Evolutionary conservation across 768 basidiomycete genomes (phyloP).

Genomic region (Trametes cinnabarina): DNA sequence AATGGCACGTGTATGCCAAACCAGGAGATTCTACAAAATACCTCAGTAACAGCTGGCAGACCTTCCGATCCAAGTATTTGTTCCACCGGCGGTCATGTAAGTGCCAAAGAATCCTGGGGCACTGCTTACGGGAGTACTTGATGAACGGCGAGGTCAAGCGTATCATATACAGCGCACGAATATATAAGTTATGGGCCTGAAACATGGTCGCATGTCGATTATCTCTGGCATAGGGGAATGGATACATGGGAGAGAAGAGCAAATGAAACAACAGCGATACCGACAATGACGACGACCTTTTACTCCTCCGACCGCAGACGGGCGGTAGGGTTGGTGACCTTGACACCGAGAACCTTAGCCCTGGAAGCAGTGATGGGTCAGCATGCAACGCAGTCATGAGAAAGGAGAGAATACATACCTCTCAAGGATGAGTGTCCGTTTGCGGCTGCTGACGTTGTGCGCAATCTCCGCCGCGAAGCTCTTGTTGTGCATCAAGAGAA

Average conservation of each 20-base stretch:
- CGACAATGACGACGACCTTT: conserved; percentile 44
- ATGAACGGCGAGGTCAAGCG: too few relatives aligned
- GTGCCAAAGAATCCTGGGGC: too few relatives aligned
- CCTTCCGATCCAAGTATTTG: too few relatives aligned
- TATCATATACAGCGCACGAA: neutral
- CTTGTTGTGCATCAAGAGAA: conserved; percentile 98
- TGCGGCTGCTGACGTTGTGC: conserved; percentile 93
- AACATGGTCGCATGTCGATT: conserved; percentile 49
- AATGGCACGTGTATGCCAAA: neutral
- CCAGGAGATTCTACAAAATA: neutral
- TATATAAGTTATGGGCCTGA: conserved; percentile 26
- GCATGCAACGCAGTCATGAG: neutral
- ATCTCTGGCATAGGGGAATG: conserved; percentile 48
- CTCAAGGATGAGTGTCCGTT: conserved; percentile 88
- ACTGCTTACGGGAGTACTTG: too few relatives aligned
- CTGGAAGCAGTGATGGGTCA: conserved; percentile 42
- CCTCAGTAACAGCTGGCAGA: neutral
- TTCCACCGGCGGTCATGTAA: too few relatives aligned
- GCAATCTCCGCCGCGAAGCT: conserved; percentile 95
- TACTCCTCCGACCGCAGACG: conserved; percentile 93
- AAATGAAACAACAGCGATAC: conserved; percentile 28
- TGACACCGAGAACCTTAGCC: conserved; percentile 83
- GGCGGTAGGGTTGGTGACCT: conserved; percentile 91
- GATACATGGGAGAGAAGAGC: conserved; percentile 49
- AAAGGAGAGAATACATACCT: conserved; percentile 46